A percentile compares a stretch with the other conserved stretches of the same genome.
These are phyloP conservation scores for Hypoxylon crocopeplum DNA, from an alignment of 495 filamentous ascomycete species.

Conservation along the genomic window DNA sequence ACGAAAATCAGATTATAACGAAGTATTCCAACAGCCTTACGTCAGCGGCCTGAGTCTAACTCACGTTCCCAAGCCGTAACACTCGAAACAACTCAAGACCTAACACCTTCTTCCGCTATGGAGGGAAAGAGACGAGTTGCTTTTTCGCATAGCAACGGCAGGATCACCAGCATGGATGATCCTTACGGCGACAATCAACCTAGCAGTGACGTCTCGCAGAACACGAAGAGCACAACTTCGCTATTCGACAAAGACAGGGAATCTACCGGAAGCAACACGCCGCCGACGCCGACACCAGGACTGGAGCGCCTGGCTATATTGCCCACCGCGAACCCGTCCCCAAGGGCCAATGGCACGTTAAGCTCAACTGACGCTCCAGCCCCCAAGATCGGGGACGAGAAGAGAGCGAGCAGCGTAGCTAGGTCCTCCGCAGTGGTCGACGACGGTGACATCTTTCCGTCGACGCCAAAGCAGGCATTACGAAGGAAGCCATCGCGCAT, in stretches of 20 bases:
- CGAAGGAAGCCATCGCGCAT: neutral
- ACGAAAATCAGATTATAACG: too few relatives aligned
- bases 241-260: too few relatives aligned
- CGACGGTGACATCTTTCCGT: neutral
- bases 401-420: too few relatives aligned
- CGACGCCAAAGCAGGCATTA: neutral
- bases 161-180: neutral
- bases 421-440: neutral
- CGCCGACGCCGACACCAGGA: neutral
- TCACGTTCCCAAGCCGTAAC: too few relatives aligned
- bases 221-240: neutral
- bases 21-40: too few relatives aligned
- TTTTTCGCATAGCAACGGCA: conserved; percentile 6
- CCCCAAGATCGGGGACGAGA: too few relatives aligned
- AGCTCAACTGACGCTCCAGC: too few relatives aligned
- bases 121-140: neutral
- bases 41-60: too few relatives aligned
- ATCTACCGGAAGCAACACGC: neutral
- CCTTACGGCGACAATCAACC: conserved; percentile 4
- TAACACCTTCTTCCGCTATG: neutral
- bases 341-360: too few relatives aligned
- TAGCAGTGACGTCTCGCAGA: neutral
- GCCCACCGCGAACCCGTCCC: too few relatives aligned
- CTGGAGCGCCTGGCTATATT: too few relatives aligned
- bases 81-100: neutral